These are phyloP conservation scores for Durusdinium trenchii DNA, from an alignment of 73 alveolate species.

Conservation along the genomic window DNA sequence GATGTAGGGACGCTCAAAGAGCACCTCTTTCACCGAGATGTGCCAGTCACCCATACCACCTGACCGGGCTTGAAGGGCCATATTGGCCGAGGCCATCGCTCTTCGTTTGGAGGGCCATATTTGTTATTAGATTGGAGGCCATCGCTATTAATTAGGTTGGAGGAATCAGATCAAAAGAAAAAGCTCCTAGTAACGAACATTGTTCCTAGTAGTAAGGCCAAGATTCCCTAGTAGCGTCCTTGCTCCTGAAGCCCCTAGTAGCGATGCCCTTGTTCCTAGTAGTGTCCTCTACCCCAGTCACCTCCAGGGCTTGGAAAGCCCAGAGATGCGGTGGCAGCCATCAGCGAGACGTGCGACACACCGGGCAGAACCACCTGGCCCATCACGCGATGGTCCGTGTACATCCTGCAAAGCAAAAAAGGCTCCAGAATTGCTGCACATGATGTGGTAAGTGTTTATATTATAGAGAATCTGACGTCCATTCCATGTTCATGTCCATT, in stretches of 20 bases:
- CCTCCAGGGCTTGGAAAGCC: constrained; percentile 92
- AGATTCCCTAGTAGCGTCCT: too few species aligned
- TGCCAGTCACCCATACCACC: constrained; percentile 90
- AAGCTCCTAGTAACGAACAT: too few species aligned
- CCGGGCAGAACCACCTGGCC: constrained; percentile 93
- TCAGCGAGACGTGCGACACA: constrained; percentile 90
- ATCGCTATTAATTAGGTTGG: too few species aligned
- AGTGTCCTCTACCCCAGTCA: constrained; percentile 69
- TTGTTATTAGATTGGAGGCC: too few species aligned
- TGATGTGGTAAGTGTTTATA: neutral
- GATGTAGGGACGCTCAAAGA: constrained; percentile 91
- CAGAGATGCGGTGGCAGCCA: constrained; percentile 93
- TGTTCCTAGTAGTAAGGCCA: too few species aligned
- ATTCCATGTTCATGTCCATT: neutral
- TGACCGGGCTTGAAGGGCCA: constrained; percentile 67
- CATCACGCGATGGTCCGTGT: constrained; percentile 93
- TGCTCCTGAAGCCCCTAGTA: constrained; percentile 91
- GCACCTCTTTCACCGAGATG: constrained; percentile 92
- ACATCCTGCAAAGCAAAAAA: constrained; percentile 48
- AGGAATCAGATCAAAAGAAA: too few species aligned
- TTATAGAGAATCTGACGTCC: neutral
- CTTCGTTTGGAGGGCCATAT: neutral
- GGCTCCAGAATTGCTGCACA: neutral
- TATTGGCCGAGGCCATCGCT: constrained; percentile 50
- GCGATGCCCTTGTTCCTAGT: constrained; percentile 68